Base-by-base conservation (phyloP, 805 yeast genomes). In the Schizosaccharomyces japonicus region DNA sequence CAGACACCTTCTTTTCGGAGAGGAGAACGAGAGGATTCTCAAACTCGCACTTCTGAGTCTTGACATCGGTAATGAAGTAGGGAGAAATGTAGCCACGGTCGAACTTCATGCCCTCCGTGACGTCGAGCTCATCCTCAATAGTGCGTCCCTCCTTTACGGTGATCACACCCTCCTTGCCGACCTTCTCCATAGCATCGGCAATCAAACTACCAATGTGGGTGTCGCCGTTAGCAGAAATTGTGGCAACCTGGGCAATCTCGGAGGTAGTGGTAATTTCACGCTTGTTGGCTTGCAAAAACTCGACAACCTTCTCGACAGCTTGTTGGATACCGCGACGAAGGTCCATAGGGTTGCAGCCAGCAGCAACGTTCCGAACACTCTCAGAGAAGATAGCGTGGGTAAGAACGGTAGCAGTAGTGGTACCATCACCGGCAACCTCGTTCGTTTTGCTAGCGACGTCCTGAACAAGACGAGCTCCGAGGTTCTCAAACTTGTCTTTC, bases 281-380 rank as follows among this genome's bases (percentile, higher is more conserved):
- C 71, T 82, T 85, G 73, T 87, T 76, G 54, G 72, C 62, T 58
- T 80, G 82, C 59, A 87, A 72, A 65, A 72, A 87, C 52, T 77
- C 73, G 54, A 87, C 85, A 47, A 85, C 94, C 39, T 85, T 84
- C 62, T 82, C 87, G 47, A 85, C 96, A 39, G 95, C 98, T 51
- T 94, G 79, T 69, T 85, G 95, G 45, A 94, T 76, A 58, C 98
- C 98, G 62, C 90, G 77, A 73, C 96, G 81, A 61, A 87, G 72
- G 59, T 87, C 96, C 90, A 84, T 85, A 57, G 98, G 96, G 70
- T 87, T 90, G 67, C 95, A 85, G 52, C 98, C 98, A 49, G 96
- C 95, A 52, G 96, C 95, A 42, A 90, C 98, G 60, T 83, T 83
- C 72, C 83, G 84, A 52, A 87, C 93, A 28, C 92, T 75, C 66